Conservation (phyloP, 352 stramenopile species). For the Phytophthora nicotianae region DNA sequence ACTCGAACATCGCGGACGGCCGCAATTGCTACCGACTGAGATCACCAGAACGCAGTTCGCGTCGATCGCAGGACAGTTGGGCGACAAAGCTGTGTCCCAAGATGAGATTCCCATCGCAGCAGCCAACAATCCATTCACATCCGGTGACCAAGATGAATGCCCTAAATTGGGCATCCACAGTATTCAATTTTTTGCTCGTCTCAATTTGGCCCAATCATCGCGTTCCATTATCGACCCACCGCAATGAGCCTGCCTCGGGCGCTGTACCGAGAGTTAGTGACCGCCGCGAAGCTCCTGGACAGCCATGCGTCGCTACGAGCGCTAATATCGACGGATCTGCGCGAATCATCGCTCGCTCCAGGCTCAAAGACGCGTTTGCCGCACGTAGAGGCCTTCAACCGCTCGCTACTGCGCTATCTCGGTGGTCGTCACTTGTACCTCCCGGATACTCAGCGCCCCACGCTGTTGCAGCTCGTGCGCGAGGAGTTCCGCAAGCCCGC, state of each 20-base stretch:
- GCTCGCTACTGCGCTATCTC: constrained; percentile 54
- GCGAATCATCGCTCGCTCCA: constrained; percentile 42
- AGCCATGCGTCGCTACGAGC: constrained; percentile 59
- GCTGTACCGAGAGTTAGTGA: constrained; percentile 77
- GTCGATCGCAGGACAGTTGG: background rate
- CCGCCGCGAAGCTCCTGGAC: constrained; percentile 60
- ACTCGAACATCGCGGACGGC: no score
- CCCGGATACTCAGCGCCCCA: constrained; percentile 42
- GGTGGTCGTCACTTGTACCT: constrained; percentile 70
- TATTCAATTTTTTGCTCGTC: constrained; percentile 3
- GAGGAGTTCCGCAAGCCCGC: constrained; percentile 48
- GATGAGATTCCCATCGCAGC: background rate
- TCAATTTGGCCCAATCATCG: background rate
- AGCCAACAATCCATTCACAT: constrained; percentile 7
- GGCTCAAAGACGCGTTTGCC: constrained; percentile 41
- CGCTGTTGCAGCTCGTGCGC: constrained; percentile 48
- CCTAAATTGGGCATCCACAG: background rate
- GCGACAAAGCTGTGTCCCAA: background rate
- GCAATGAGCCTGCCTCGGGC: constrained; percentile 56
- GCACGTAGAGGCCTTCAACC: constrained; percentile 72
- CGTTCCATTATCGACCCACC: background rate
- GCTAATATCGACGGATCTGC: constrained; percentile 66
- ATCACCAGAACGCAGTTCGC: background rate
- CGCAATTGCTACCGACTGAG: background rate
- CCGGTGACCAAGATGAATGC: background rate